A percentile compares a stretch with the other conserved stretches of the same genome.
These are phyloP conservation scores for thale cress (Arabidopsis thaliana) DNA, from an alignment of 345 rosid species.

Conservation along the genomic window DNA sequence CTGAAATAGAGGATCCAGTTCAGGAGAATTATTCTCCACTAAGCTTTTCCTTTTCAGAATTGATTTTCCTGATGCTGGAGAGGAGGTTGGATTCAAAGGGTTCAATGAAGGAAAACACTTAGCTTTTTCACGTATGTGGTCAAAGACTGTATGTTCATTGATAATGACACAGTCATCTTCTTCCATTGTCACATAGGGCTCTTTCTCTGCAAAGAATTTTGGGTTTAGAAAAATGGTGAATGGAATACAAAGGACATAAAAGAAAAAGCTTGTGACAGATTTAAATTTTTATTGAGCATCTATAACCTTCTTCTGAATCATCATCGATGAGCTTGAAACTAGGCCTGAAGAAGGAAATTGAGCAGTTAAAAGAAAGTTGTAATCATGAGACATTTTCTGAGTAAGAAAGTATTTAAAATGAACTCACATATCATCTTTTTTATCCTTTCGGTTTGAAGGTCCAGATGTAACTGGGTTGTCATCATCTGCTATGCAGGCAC, in stretches of 20 bases:
- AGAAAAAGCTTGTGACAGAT: neutral
- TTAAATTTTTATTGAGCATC: constrained; percentile 4
- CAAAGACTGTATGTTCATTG: constrained; percentile 67
- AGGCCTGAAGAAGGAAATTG: constrained; percentile 63
- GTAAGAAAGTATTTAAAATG: constrained; percentile 9
- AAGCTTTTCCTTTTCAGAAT: constrained; percentile 58
- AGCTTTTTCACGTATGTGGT: constrained; percentile 84
- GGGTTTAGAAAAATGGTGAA: constrained; percentile 30
- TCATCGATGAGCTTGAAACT: constrained; percentile 90
- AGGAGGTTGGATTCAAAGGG: constrained; percentile 49
- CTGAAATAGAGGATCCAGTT: constrained; percentile 45
- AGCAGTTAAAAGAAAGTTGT: constrained; percentile 7
- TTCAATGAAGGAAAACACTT: constrained; percentile 64
- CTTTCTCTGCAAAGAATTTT: constrained; percentile 43
- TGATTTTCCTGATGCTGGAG: constrained; percentile 49
- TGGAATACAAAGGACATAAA: constrained; percentile 17
- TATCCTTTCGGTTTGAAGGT: constrained; percentile 34
- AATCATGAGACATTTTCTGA: constrained; percentile 5
- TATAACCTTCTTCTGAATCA: constrained; percentile 74
- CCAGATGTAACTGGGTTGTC: constrained; percentile 46
- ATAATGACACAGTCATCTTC: constrained; percentile 58
- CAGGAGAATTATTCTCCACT: constrained; percentile 47
- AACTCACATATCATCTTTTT: constrained; percentile 35
- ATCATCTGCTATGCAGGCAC: constrained; percentile 49
- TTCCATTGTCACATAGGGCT: constrained; percentile 47